A percentile compares a stretch with the other conserved stretches of the same genome.
These are phyloP conservation scores for Sporothrix pseudoabietina DNA, from an alignment of 2,329 filamentous ascomycete species.

Conservation along the genomic window DNA sequence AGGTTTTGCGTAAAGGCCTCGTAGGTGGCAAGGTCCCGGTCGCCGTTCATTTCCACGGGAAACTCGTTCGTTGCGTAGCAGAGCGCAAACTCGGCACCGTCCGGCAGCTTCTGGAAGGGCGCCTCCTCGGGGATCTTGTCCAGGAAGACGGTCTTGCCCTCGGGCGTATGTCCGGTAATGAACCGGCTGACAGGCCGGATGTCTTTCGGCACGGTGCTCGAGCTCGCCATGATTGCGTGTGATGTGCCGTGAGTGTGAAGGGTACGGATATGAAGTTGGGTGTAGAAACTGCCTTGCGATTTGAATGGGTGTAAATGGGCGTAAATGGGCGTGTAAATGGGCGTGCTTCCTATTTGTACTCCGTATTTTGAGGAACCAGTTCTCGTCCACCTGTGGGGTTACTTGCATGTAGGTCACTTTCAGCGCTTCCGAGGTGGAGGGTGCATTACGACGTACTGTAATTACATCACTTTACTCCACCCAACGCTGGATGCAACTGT, in stretches of 20 bases:
- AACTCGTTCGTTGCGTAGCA: slow-evolving; percentile 31
- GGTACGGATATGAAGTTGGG: background rate
- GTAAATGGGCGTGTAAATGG: too few relatives aligned
- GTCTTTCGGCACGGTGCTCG: background rate
- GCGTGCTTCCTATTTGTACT: too few relatives aligned
- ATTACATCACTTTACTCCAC: too few relatives aligned
- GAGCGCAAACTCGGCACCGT: slow-evolving; percentile 30
- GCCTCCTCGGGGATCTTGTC: slow-evolving; percentile 23
- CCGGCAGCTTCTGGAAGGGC: slow-evolving; percentile 27
- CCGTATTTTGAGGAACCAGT: too few relatives aligned
- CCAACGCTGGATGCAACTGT: too few relatives aligned
- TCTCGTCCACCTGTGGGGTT: too few relatives aligned
- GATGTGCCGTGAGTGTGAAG: background rate
- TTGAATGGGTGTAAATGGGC: too few relatives aligned
- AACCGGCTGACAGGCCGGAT: slow-evolving; percentile 29
- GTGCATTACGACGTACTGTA: too few relatives aligned
- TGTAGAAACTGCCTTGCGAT: too few relatives aligned
- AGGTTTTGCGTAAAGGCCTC: slow-evolving; percentile 18
- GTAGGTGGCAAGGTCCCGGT: slow-evolving; percentile 32
- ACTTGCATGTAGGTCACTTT: too few relatives aligned
- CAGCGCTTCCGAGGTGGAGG: too few relatives aligned
- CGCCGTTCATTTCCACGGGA: slow-evolving; percentile 27
- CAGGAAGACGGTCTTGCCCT: slow-evolving; percentile 32
- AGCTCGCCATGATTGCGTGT: background rate
- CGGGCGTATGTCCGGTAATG: slow-evolving; percentile 35